Percentiles rank a stretch among this genome's conserved stretches.
Evolutionary conservation across 257 asterid genomes (phyloP).

Genomic region (Cordia subcordata): DNA sequence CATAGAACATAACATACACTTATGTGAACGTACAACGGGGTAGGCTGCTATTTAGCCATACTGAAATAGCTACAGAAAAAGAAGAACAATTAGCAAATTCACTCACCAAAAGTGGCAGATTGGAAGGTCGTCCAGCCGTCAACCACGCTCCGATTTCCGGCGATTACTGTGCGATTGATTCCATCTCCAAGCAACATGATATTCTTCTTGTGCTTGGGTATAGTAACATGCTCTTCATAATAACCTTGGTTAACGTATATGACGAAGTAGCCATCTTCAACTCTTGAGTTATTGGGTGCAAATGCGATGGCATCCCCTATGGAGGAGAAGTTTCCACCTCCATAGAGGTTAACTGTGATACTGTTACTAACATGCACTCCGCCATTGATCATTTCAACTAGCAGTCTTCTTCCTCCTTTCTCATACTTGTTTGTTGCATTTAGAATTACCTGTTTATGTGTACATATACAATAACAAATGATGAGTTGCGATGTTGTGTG

Average conservation of each 20-base stretch:
- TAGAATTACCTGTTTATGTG: background rate
- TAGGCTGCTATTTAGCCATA: no score
- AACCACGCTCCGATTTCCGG: conserved; percentile 37
- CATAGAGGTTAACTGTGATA: conserved; percentile 36
- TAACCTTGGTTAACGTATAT: conserved; percentile 33
- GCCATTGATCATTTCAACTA: conserved; percentile 16
- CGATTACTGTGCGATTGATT: conserved; percentile 28
- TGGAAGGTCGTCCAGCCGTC: conserved; percentile 51
- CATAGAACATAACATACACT: no score
- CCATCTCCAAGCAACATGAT: conserved; percentile 33
- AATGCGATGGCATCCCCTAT: conserved; percentile 30
- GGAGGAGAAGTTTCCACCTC: conserved; percentile 34
- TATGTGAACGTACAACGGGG: no score
- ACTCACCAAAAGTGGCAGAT: conserved; percentile 43
- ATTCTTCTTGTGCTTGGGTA: conserved; percentile 27
- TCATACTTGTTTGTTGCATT: conserved; percentile 4
- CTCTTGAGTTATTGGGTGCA: conserved; percentile 31
- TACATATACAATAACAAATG: no score
- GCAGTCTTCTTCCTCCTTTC: conserved; percentile 13
- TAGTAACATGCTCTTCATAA: conserved; percentile 35
- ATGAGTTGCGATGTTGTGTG: no score
- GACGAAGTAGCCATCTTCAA: conserved; percentile 32
- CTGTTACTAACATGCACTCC: conserved; percentile 21
- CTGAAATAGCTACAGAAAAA: background rate
- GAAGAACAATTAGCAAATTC: background rate